These are phyloP conservation scores for Cordyceps tenuipes DNA, from an alignment of 2,329 filamentous ascomycete species.

Conservation along the genomic window DNA sequence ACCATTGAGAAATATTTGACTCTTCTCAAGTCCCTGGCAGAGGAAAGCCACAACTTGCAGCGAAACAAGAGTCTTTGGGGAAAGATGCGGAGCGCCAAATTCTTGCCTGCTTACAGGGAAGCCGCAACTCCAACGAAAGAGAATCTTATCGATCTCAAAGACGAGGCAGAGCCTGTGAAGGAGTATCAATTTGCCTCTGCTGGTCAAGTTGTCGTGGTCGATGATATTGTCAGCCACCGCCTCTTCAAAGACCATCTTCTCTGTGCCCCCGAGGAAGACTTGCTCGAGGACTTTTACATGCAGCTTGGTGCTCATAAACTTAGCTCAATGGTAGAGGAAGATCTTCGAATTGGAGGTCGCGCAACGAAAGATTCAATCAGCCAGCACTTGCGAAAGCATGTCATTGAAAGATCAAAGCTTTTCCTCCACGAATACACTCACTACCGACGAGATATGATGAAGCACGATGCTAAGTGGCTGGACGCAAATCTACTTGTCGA, in stretches of 20 bases:
- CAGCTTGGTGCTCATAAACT: constrained; percentile 71
- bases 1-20: constrained; percentile 79
- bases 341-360: constrained; percentile 61
- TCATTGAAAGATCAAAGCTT: constrained; percentile 79
- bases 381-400: constrained; percentile 63
- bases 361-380: constrained; percentile 61
- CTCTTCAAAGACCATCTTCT: constrained; percentile 80
- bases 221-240: constrained; percentile 83
- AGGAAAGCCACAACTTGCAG: constrained; percentile 60
- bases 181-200: constrained; percentile 73
- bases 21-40: constrained; percentile 71
- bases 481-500: constrained; percentile 75
- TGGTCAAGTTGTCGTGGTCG: constrained; percentile 65
- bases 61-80: constrained; percentile 70
- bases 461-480: constrained; percentile 83
- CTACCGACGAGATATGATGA: constrained; percentile 68
- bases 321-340: constrained; percentile 69
- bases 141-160: constrained; percentile 43
- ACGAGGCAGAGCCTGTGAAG: constrained; percentile 58
- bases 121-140: constrained; percentile 38
- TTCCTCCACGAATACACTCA: constrained; percentile 73
- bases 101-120: constrained; percentile 78
- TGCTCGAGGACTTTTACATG: constrained; percentile 75
- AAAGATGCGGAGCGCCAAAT: constrained; percentile 65
- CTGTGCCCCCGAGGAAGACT: constrained; percentile 83